phyloP scores from a whole-genome alignment of 2,329 filamentous ascomycete genomes.

The Ilyonectria destructans region DNA sequence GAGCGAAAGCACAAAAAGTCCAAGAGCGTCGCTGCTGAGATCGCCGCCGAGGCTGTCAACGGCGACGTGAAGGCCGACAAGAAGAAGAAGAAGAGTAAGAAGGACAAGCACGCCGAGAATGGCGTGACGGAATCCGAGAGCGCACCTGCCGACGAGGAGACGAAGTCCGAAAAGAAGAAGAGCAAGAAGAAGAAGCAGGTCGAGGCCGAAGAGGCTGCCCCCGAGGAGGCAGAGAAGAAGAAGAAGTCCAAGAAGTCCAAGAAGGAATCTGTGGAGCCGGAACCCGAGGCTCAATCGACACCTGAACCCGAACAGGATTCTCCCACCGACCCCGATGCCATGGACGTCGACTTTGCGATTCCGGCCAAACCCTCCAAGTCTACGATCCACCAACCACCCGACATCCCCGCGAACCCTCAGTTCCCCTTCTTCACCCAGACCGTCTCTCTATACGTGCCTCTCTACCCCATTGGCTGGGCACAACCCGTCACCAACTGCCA shows the following conservation, averaged over 20 bases:
- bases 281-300: constrained; percentile 33
- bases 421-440: constrained; percentile 87
- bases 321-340: constrained; percentile 52
- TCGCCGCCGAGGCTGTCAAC: constrained; percentile 43
- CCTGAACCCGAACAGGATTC: constrained; percentile 33
- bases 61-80: constrained; percentile 54
- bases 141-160: constrained; percentile 33
- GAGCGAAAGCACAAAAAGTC: constrained; percentile 68
- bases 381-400: constrained; percentile 57
- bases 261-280: constrained; percentile 48
- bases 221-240: constrained; percentile 45
- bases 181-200: constrained; percentile 53
- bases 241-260: constrained; percentile 55
- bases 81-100: constrained; percentile 53
- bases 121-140: constrained; percentile 24
- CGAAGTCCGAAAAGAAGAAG: constrained; percentile 49
- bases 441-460: constrained; percentile 84
- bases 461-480: constrained; percentile 80
- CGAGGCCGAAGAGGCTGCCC: constrained; percentile 37
- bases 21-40: constrained; percentile 60
- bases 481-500: constrained; percentile 80
- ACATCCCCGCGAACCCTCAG: constrained; percentile 59
- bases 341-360: constrained; percentile 59
- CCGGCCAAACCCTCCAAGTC: constrained; percentile 50
- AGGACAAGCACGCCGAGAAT: constrained; percentile 46